Conservation (phyloP, 2,329 filamentous ascomycete species). For the Cladosporium sp. region DNA sequence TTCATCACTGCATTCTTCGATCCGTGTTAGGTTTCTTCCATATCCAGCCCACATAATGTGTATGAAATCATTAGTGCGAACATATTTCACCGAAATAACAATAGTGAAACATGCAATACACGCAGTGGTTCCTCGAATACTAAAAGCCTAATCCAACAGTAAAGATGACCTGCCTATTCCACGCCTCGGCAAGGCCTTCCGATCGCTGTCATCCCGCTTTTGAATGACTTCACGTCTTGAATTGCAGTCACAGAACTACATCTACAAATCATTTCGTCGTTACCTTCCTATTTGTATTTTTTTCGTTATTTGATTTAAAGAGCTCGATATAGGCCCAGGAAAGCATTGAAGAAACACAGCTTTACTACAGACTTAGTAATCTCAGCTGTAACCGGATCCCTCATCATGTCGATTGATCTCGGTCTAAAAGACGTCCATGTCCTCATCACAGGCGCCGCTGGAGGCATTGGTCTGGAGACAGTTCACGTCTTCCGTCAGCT, state of each 20-base stretch:
- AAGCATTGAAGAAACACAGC: background rate
- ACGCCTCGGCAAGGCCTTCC: slow-evolving; percentile 9
- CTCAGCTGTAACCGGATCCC: background rate
- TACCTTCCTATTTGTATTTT: background rate
- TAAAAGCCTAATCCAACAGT: no score
- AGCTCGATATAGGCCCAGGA: background rate
- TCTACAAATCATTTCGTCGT: background rate
- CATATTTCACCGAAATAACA: no score
- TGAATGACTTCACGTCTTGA: slow-evolving; percentile 1
- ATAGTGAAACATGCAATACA: no score
- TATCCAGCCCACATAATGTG: no score
- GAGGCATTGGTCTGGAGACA: slow-evolving; percentile 28
- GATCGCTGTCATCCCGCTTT: background rate
- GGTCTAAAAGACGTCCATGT: slow-evolving; percentile 30
- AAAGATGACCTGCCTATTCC: background rate
- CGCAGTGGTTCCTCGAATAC: no score
- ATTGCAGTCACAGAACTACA: background rate
- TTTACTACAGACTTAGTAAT: background rate
- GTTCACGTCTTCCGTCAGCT: slow-evolving; percentile 27
- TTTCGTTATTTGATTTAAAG: background rate
- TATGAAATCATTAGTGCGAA: no score
- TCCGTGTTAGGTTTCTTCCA: no score
- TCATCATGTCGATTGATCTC: slow-evolving; percentile 28
- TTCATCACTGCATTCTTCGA: no score
- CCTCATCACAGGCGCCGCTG: slow-evolving; percentile 32